Percentiles rank a stretch among this genome's conserved stretches.
phyloP scores from a whole-genome alignment of 2,329 filamentous ascomycete species.

The Uncinocarpus reesii region DNA sequence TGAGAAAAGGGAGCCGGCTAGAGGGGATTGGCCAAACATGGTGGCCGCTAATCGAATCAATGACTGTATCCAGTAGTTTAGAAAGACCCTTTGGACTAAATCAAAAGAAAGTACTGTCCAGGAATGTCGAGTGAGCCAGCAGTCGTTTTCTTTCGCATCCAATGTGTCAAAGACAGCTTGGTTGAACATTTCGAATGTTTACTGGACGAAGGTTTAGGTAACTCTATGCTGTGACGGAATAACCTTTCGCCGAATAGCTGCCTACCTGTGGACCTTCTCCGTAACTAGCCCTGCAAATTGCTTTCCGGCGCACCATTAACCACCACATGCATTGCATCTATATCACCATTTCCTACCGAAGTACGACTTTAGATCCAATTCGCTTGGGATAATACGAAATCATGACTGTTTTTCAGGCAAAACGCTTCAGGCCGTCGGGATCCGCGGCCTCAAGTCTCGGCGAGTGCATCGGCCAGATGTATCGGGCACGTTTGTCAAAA shows the following conservation, averaged over 20 bases:
- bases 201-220: constrained; percentile 9
- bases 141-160: too few species aligned
- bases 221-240: neutral
- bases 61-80: neutral
- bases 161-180: too few species aligned
- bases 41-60: neutral
- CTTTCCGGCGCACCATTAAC: too few species aligned
- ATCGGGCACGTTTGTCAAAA: constrained; percentile 62
- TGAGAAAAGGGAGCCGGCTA: constrained; percentile 8
- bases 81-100: too few species aligned
- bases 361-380: too few species aligned
- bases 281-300: too few species aligned
- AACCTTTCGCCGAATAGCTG: neutral
- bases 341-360: too few species aligned
- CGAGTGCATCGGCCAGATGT: constrained; percentile 61
- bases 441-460: constrained; percentile 43
- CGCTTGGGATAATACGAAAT: neutral
- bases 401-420: constrained; percentile 57
- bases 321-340: too few species aligned
- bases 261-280: too few species aligned
- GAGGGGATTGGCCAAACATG: constrained; percentile 9
- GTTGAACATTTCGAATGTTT: constrained; percentile 8
- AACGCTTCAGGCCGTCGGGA: constrained; percentile 56
- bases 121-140: too few species aligned
- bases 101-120: too few species aligned